Evolutionary conservation across 306 rosid genomes (phyloP), one percentile per base, ranked within the genome.

Genomic region (Adenanthera pavonina): DNA sequence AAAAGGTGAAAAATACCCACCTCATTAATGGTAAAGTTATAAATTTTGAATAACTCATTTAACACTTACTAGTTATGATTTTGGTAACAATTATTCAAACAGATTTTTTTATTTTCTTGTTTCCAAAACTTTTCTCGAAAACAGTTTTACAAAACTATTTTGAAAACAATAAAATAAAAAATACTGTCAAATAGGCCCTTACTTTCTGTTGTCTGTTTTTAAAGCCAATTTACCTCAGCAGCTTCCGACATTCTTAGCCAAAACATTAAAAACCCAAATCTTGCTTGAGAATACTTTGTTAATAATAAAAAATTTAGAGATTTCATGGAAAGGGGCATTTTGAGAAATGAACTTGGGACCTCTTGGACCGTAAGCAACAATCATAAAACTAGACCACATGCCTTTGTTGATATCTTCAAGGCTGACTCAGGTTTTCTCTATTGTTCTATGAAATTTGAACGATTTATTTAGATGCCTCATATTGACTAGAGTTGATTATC

Each of bases 341-440:
- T 38, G 66, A 60, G 66, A 60, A 25, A 25, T 4, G 38, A 60
- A 57, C 64, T 57, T 35, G 64, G 64, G 64, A 57, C 64, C 64
- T 38, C 49, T 12, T 8, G 36, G 54, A 41, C 36, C 53, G 17
- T n/a, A 43, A 69, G 36, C 16, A 4, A 19, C 38, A 69, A 69
- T 69, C 54, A 69, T 69, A 19, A 53, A 35, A 69, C 38, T 69
- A 44, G 74, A 41, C 38, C n/a, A 69, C 11, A 25, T 44, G 74
- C 53, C 72, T 51, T 38, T 2, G 16, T 56, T 56, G 3, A 56
- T 59, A 59, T 59, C 11, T 59, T 25, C 8, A 20, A 9, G 2
- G 65, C 65, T 59, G 65, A 4, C 65, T 20, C 36, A 20, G 38
- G 5, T 3, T 59, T 20, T 59, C 15, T 59, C 11, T 20, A 33